Evolutionary conservation across 805 yeast genomes (phyloP), one percentile per base, ranked within the genome.

Genomic region (Komagataella pastoris): DNA sequence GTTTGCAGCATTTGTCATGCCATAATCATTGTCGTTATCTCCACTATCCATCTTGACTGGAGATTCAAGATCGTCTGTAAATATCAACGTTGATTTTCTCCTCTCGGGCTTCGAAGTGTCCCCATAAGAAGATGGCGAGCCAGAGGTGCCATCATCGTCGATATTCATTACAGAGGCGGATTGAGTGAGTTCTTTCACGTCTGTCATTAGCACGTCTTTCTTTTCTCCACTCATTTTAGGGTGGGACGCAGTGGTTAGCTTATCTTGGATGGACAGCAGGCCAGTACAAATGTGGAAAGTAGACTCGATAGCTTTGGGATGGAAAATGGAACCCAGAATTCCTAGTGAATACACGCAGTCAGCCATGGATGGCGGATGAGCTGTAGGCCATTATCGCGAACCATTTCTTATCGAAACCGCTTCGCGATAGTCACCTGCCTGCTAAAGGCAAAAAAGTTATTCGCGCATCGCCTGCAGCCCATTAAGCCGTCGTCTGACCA

Each of bases 41-140:
- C 65, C 62, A 30, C 62, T 66, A 14, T 58, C 58, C 19, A 59
- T 63, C 24, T 63, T 61, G 17, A 67, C 59, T 50, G 79, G 83
- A 55, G 69, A 68, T 43, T 80, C 86, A 47, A 72, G 72, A 44
- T 85, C 91, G 54, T 83, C 89, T 1, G 83, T 79, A 46, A 87
- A 73, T 14, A 86, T 79, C 51, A 86, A 58, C 0, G 93, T 85
- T 2, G 90, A 82, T 64, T 82, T 83, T 56, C 88, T 72, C 58
- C 87, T 73, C 7, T 54, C 53, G 1, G 75, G 75, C 3, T 48
- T 46, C 7, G 50, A 44, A 6, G 53, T 51, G 17, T 46, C 56
- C 1, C 54, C 56, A 36, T 49, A 50, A 6, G 54, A 48, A 3
- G 51, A 46, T 4, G 17, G n/a, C 10, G 53, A 44, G 12, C 45